These are phyloP conservation scores for Eugenia klotzschiana DNA, from an alignment of 441 rosid genomes.

Conservation along the genomic window DNA sequence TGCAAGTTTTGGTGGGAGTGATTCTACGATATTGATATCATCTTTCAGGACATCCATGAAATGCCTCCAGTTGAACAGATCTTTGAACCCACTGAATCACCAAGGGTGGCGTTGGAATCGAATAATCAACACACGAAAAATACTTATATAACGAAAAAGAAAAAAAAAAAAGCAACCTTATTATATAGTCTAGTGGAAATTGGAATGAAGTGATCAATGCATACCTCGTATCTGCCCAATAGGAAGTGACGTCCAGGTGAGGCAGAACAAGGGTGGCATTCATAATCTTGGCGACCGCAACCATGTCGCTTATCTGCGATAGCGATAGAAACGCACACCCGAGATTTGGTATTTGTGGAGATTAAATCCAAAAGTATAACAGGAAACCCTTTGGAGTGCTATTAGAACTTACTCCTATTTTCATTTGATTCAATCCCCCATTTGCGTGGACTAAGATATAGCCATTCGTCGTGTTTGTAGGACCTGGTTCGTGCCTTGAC, in stretches of 20 bases:
- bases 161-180: background rate
- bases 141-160: background rate
- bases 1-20: background rate
- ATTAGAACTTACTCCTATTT: background rate
- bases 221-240: constrained; percentile 2
- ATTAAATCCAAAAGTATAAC: background rate
- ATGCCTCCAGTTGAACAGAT: constrained; percentile 8
- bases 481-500: background rate
- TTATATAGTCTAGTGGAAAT: background rate
- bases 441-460: constrained; percentile 3
- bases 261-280: constrained; percentile 6
- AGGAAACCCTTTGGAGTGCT: background rate
- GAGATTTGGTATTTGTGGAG: background rate
- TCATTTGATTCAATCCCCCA: constrained; percentile 9
- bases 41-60: constrained; percentile 4
- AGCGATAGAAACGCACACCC: background rate
- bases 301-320: constrained; percentile 7
- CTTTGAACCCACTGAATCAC: constrained; percentile 1
- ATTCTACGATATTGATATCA: background rate
- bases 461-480: background rate
- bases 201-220: background rate
- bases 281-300: constrained; percentile 5
- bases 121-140: background rate
- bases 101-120: background rate
- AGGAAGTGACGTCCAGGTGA: background rate